Percentiles rank a stretch among this genome's conserved stretches.
Evolutionary conservation across 129 eudicot species (phyloP).

Genomic region (Ambrosia trifida): DNA sequence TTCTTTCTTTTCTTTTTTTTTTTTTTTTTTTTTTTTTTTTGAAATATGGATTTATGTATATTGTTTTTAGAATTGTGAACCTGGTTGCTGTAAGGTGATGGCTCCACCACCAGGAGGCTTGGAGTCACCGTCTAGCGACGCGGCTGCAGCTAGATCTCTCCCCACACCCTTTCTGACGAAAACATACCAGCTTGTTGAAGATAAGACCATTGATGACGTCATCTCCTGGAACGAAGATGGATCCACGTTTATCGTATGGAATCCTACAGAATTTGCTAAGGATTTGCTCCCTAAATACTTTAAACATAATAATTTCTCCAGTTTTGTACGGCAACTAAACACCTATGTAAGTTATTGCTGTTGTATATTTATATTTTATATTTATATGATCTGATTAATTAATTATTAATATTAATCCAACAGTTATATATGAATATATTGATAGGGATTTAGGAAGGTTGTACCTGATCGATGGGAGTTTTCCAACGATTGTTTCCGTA

Average conservation of each 20-base stretch:
- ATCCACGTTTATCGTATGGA: constrained; percentile 95
- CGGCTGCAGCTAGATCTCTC: constrained; percentile 53
- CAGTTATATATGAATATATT: constrained; percentile 9
- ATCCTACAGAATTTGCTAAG: constrained; percentile 84
- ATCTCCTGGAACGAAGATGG: constrained; percentile 98
- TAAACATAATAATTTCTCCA: constrained; percentile 95
- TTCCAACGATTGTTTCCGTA: constrained; percentile 71
- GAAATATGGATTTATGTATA: constrained; percentile 7
- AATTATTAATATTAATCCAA: neutral
- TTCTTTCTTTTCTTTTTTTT: neutral
- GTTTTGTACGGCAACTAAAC: constrained; percentile 93
- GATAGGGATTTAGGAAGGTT: constrained; percentile 89
- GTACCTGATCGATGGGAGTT: constrained; percentile 99
- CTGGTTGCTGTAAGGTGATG: constrained; percentile 23
- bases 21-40: neutral
- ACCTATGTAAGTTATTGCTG: constrained; percentile 65
- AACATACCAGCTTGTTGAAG: constrained; percentile 89
- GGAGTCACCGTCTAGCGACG: constrained; percentile 56
- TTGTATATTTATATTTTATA: neutral
- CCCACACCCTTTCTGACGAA: constrained; percentile 96
- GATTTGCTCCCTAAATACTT: constrained; percentile 92
- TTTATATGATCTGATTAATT: neutral
- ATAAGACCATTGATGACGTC: constrained; percentile 62
- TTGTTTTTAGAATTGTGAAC: constrained; percentile 18
- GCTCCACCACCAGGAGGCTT: constrained; percentile 55